Percentiles rank a stretch among this genome's conserved stretches.
Conservation (phyloP, 768 basidiomycete species). For the Leccinum pellstonianum region DNA sequence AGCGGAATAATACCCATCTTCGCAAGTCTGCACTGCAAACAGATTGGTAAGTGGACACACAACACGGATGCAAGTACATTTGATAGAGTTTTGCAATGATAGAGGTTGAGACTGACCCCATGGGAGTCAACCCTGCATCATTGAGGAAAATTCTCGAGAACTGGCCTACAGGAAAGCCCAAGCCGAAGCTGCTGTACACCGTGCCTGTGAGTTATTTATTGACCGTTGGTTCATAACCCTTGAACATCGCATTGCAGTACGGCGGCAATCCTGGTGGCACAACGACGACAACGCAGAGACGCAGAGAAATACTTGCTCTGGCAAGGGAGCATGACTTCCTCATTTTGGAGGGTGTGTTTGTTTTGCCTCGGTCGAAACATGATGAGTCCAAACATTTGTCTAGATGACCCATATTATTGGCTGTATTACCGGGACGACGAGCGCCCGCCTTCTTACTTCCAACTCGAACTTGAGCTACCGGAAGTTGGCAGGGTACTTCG, state of each 20-base stretch:
- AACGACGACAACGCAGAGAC: constrained; percentile 62
- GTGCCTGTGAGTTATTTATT: constrained; percentile 47
- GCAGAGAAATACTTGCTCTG: constrained; percentile 61
- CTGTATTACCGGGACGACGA: constrained; percentile 61
- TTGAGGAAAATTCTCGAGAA: constrained; percentile 60
- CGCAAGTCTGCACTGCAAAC: constrained; percentile 46
- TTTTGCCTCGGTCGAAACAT: neutral
- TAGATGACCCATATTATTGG: constrained; percentile 70
- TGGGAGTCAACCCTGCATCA: constrained; percentile 58
- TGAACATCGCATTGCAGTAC: constrained; percentile 38
- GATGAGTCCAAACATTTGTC: neutral
- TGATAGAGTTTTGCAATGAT: constrained; percentile 26
- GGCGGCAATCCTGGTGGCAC: constrained; percentile 82
- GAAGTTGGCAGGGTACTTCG: constrained; percentile 48
- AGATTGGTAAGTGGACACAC: constrained; percentile 43
- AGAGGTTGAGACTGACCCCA: constrained; percentile 72
- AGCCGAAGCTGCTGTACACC: constrained; percentile 74
- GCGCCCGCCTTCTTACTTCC: constrained; percentile 30
- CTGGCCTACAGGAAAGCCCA: constrained; percentile 65
- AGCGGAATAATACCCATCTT: constrained; percentile 65
- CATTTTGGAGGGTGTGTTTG: constrained; percentile 64
- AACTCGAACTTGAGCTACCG: neutral
- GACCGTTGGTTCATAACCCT: neutral
- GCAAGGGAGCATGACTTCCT: constrained; percentile 68
- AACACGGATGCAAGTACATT: neutral